A percentile compares a stretch with the other conserved stretches of the same genome.
Conservation (phyloP, 352 stramenopile species). For the Phytophthora syringae region DNA sequence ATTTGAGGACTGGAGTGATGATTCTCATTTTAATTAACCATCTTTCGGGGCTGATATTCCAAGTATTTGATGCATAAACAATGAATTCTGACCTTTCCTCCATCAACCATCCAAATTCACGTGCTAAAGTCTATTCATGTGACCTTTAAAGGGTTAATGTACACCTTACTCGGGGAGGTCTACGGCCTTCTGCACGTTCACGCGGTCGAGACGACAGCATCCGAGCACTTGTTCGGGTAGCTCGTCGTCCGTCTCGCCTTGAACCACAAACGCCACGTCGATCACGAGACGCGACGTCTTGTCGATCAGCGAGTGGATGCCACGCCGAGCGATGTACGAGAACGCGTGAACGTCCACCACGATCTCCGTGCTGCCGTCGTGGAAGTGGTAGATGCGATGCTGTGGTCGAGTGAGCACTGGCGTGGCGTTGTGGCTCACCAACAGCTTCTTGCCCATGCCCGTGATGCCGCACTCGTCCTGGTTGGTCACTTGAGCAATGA, state of each 20-base stretch:
- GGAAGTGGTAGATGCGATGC: slow-evolving; percentile 85
- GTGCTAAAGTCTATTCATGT: slow-evolving; percentile 4
- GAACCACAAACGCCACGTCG: slow-evolving; percentile 87
- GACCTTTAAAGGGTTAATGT: slow-evolving; percentile 15
- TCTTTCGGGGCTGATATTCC: slow-evolving; percentile 92
- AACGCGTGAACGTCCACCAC: slow-evolving; percentile 86
- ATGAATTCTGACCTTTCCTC: slow-evolving; percentile 83
- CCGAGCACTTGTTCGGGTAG: slow-evolving; percentile 87
- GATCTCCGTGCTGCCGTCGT: slow-evolving; percentile 70
- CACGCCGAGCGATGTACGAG: slow-evolving; percentile 82
- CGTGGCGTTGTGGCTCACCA: slow-evolving; percentile 83
- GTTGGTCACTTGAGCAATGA: slow-evolving; percentile 87
- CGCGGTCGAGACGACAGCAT: slow-evolving; percentile 79
- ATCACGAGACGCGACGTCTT: slow-evolving; percentile 85
- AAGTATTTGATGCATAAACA: slow-evolving; percentile 80
- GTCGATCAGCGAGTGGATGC: slow-evolving; percentile 81
- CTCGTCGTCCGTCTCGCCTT: slow-evolving; percentile 89
- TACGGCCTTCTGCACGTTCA: slow-evolving; percentile 73
- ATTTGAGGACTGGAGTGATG: slow-evolving; percentile 67
- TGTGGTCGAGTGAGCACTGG: slow-evolving; percentile 85
- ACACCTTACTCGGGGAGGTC: slow-evolving; percentile 37
- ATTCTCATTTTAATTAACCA: slow-evolving; percentile 87
- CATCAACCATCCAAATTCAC: too few relatives aligned
- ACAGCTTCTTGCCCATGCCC: slow-evolving; percentile 78
- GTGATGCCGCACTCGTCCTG: slow-evolving; percentile 83